phyloP scores from a whole-genome alignment of 164 flowering plant genomes.

The Stephania cephalantha region DNA sequence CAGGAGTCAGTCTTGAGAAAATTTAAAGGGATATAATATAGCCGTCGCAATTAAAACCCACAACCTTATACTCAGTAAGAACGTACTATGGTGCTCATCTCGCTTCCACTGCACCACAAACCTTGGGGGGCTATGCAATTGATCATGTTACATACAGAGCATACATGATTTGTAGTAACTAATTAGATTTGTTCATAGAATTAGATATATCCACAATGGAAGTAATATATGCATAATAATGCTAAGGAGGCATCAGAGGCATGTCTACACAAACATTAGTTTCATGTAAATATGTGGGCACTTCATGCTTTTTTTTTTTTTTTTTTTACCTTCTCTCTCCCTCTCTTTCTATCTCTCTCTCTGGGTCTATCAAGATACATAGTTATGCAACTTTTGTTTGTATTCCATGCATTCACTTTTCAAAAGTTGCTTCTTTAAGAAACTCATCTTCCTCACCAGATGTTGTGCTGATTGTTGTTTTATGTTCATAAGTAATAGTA shows the following conservation, averaged over 20 bases:
- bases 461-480: conserved; percentile 11
- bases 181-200: neutral
- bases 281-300: neutral
- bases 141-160: too few relatives aligned
- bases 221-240: neutral
- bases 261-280: neutral
- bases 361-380: neutral
- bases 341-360: too few relatives aligned
- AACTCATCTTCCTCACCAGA: conserved; percentile 23
- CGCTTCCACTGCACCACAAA: too few relatives aligned
- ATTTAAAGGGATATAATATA: too few relatives aligned
- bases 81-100: too few relatives aligned
- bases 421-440: conserved; percentile 17
- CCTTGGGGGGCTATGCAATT: too few relatives aligned
- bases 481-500: conserved; percentile 2
- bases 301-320: neutral
- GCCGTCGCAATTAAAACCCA: too few relatives aligned
- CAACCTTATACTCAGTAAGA: too few relatives aligned
- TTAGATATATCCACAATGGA: neutral
- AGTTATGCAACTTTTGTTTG: neutral
- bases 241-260: neutral
- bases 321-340: neutral
- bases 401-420: conserved; percentile 12
- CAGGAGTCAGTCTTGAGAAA: too few relatives aligned
- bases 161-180: neutral